These are phyloP conservation scores for Trapa incisa DNA, from an alignment of 345 rosid genomes.

Conservation along the genomic window DNA sequence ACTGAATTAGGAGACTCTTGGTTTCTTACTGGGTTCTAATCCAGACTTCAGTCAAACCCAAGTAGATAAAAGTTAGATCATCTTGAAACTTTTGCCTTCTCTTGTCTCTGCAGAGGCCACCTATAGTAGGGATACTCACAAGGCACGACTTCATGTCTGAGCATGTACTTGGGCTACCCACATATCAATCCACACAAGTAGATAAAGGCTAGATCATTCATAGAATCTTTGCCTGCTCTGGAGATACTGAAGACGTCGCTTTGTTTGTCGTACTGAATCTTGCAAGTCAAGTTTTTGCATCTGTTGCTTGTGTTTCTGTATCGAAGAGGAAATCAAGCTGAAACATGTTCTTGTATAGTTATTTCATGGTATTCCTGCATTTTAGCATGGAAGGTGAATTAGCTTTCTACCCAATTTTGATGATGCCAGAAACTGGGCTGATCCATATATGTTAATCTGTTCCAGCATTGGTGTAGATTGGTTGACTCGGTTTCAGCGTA, in stretches of 20 bases:
- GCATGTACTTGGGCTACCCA: slow-evolving; percentile 71
- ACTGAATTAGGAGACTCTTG: too few relatives aligned
- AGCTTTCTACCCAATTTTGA: too few relatives aligned
- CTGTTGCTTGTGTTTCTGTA: neutral
- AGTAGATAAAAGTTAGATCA: too few relatives aligned
- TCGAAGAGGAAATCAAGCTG: neutral
- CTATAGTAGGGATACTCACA: slow-evolving; percentile 77
- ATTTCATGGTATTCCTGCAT: neutral
- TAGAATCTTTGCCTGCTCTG: neutral
- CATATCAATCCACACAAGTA: slow-evolving; percentile 29
- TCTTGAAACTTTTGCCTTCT: neutral
- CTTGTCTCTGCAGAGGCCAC: slow-evolving; percentile 56
- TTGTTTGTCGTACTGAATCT: neutral
- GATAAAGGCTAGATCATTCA: neutral
- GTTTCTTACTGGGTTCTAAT: too few relatives aligned
- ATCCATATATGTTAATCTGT: neutral
- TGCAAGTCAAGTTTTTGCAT: neutral
- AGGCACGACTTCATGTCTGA: slow-evolving; percentile 91
- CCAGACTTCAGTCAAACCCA: too few relatives aligned
- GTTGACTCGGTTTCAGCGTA: neutral
- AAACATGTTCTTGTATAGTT: neutral
- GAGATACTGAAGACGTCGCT: neutral
- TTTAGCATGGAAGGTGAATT: too few relatives aligned
- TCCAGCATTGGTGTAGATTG: neutral
- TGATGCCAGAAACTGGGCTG: neutral